A percentile compares a stretch with the other conserved stretches of the same genome.
Conservation (phyloP, 1,139 yeast species). For the Kodamaea arcana region DNA sequence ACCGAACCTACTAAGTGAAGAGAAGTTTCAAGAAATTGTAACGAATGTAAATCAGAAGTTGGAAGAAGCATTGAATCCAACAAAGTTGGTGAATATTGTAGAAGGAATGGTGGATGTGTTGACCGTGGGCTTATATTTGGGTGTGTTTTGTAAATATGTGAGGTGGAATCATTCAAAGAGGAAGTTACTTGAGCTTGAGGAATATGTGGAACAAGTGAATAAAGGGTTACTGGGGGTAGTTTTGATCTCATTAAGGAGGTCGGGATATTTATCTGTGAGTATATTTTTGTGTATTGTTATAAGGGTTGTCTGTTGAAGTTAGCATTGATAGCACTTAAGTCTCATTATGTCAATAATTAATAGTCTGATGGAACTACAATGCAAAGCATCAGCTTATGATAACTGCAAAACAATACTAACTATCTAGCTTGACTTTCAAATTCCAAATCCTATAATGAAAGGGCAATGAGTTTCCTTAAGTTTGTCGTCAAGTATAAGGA, state of each 20-base stretch:
- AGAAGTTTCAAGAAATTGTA: constrained; percentile 41
- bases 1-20: constrained; percentile 28
- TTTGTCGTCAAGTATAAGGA: too few species aligned
- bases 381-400: too few species aligned
- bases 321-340: too few species aligned
- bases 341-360: too few species aligned
- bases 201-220: constrained; percentile 43
- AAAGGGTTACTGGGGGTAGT: constrained; percentile 23
- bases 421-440: constrained; percentile 50
- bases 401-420: too few species aligned
- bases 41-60: constrained; percentile 42
- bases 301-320: background rate
- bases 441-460: constrained; percentile 33
- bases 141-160: constrained; percentile 15
- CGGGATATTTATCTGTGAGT: constrained; percentile 39
- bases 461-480: background rate
- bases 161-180: constrained; percentile 23
- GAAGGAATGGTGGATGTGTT: constrained; percentile 46
- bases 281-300: background rate
- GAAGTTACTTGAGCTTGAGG: constrained; percentile 38
- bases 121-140: constrained; percentile 34
- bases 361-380: too few species aligned
- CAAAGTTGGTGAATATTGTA: constrained; percentile 28
- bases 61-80: constrained; percentile 38
- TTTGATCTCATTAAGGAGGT: constrained; percentile 50